Evolutionary conservation across 2,329 filamentous ascomycete genomes (phyloP), one percentile per base, ranked within the genome.

Genomic region (Rachicladosporium sp.): DNA sequence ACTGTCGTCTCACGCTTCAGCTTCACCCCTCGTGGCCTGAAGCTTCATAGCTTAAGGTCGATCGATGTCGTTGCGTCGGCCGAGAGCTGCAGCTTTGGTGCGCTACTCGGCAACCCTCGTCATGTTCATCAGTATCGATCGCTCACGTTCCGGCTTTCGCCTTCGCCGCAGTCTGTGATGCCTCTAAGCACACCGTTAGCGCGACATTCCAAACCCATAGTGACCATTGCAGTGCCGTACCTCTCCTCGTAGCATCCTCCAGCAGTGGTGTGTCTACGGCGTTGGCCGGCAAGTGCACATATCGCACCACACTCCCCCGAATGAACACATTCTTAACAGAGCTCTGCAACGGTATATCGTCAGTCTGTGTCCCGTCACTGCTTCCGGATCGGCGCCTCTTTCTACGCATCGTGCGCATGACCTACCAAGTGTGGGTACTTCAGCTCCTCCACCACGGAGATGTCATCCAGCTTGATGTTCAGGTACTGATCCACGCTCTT

Each of bases 401-500:
- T 15, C 8, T 15, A 3, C 31, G 11, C 10, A 10, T 11, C 10
- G 4, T 8, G 11, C 15, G 4, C 31, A 33, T 33, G 31, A 32
- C 31, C 31, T 55, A 89, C 84, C 62, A 98, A 66, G 64, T 98
- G 91, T 37, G 91, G 91, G 61, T 95, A 96, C 64, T 88, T 87
- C 57, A 91, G 68, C 66, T 96, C 86, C 50, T 98, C 88, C 19
- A 94, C 74, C 27, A 96, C 89, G 47, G 80, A 74, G 45, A 96
- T 93, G 57, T 95, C 86, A 58, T 98, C 91, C 37, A 98, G 77
- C 71, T 96, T 96, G 68, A 98, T 95, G 68, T 98, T 98, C 58
- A 98, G 77, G 66, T 93, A 98, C 69, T 96, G 91, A 62, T 98
- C 91, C 50, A 98, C 89, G 58, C 84, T 93, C 71, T 96, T 98